These are phyloP conservation scores for Alternaria viburni DNA, from an alignment of 2,329 filamentous ascomycete species.

Conservation along the genomic window DNA sequence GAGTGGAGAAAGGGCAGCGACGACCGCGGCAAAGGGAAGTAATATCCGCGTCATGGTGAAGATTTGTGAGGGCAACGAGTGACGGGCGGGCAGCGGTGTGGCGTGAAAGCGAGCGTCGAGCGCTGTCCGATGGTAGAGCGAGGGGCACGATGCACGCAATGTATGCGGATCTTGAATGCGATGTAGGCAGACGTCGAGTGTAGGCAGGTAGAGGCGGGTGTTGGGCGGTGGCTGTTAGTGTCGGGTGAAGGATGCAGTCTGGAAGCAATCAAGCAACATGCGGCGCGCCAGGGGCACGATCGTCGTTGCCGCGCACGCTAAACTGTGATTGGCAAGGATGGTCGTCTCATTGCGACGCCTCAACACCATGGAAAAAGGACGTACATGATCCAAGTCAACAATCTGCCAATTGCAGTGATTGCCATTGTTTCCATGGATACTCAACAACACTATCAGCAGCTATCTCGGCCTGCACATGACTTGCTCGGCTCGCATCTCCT, in stretches of 20 bases:
- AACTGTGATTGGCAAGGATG: conserved; percentile 19
- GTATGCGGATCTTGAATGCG: background rate
- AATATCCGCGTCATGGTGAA: conserved; percentile 38
- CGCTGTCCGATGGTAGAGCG: background rate
- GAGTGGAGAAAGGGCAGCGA: conserved; percentile 50
- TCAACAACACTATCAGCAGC: background rate
- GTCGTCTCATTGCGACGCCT: conserved; percentile 17
- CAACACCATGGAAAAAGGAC: conserved; percentile 5
- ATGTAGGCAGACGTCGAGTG: background rate
- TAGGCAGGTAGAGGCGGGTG: background rate
- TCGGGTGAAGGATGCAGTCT: conserved; percentile 15
- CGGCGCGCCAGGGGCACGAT: conserved; percentile 37
- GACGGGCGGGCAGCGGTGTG: conserved; percentile 8
- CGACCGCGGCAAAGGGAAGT: conserved; percentile 36
- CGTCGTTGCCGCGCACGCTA: conserved; percentile 32
- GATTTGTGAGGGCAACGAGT: conserved; percentile 23
- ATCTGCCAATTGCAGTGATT: background rate
- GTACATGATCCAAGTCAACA: background rate
- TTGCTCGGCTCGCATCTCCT: background rate
- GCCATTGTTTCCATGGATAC: background rate
- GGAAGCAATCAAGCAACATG: conserved; percentile 19
- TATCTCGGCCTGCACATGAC: background rate
- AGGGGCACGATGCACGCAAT: background rate
- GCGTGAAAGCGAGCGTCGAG: background rate
- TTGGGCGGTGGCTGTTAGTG: conserved; percentile 4